Base-by-base conservation (phyloP, 305 asterid species). In the Stenogyne calaminthoides region DNA sequence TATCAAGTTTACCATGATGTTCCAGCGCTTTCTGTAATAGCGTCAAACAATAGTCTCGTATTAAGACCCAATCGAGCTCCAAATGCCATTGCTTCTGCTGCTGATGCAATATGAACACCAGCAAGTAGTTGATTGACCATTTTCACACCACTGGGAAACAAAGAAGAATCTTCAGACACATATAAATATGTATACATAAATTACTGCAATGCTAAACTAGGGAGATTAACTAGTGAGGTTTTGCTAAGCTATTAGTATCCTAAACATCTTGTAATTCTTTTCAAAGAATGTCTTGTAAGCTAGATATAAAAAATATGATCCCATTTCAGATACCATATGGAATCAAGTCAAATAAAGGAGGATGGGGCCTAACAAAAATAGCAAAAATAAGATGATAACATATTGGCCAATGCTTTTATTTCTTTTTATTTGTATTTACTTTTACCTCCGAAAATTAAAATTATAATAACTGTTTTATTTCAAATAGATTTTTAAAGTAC, bases 121-220 rank as follows among this genome's bases (percentile, higher is more conserved):
- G 99, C 99, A 79, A 94, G 99, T 77, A 94, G 88, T 79, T 94
- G 99, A 82, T 94, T 94, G 83, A 94, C 85, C 99, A 94, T 94
- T 88, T 94, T 94, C 57, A 94, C 94, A 68, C 89, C 93, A 88
- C 99, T 94, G 69, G 56, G 76, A 60, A 58, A 63, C 56, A 15
- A 46, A 74, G 61, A 64, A 47, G n/a, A 57, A 29, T 58, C 27
- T 19, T 18, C 42, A 55, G 20, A 64, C 22, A 9, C 25, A 12
- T 55, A 40, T 7, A 32, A n/a, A 55, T 73, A 39, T 64, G 40
- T 11, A 36, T 37, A 19, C 37, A 56, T 16, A 56, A 54, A 22
- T 51, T 27, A 25, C 15, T 37, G 58, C 58, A 73, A 72, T 36
- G 55, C 16, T n/a, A 72, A 34, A 52, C 37, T 47, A 22, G 69